Evolutionary conservation across 345 rosid species (phyloP), one percentile per base, ranked within the genome.

Genomic region (Raphanus raphanistrum): DNA sequence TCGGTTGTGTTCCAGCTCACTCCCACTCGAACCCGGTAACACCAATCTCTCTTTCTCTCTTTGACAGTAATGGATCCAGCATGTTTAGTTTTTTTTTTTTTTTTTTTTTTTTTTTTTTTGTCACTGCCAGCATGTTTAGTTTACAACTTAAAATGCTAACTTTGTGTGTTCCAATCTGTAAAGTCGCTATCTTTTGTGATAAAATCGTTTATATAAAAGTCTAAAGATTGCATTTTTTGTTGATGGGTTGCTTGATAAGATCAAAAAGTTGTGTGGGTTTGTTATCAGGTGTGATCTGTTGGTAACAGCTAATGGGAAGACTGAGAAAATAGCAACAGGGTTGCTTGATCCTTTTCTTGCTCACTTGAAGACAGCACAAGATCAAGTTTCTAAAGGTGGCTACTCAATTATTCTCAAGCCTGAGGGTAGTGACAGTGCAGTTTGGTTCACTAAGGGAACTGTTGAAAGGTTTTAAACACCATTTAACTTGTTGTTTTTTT

Each of bases 11-110:
- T 95, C 83, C 99, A 92, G 78, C 99, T 92, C 82, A 95, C 99
- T 73, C 99, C 99, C 48, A 95, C 99, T 83, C 88, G 99, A 78
- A 95, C 99, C 41, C 86, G 98, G 99, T 95, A 78, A 5, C 1
- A 13, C 13, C 54, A 33, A 21, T 21, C 21, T 35, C 59, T 48
- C 65, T 68, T 21, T 48, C 43, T 67, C 27, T 52, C 70, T 63
- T 35, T 16, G 5, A 52, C 7, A 2, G 26, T 16, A 5, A 12
- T 33, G 61, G 66, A 70, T 38, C 41, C 61, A 21, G 21, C 21
- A 21, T 21, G 21, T 21, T 21, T 21, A 21, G 21, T 21, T 21
- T 21, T 21, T 21, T 21, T 21, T 21, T 21, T 21, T 21, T 21
- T 21, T 21, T 21, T 21, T 21, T 21, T 21, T 21, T 21, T 21